These are phyloP conservation scores for Cryptomeria japonica DNA, from an alignment of 75 land plant species.

Conservation along the genomic window DNA sequence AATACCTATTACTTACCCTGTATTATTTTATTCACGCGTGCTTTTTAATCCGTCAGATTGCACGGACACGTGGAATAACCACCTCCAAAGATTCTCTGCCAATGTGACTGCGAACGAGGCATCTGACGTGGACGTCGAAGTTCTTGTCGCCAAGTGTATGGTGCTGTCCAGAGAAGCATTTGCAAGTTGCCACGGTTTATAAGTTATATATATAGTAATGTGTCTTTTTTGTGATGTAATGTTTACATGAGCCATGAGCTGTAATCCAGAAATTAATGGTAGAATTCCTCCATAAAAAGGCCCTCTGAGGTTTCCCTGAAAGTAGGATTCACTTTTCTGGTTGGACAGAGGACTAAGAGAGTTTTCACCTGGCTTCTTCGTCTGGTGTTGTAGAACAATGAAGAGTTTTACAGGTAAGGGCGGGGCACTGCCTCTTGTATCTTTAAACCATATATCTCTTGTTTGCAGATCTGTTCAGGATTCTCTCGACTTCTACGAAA, in stretches of 20 bases:
- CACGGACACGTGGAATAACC: too few relatives aligned
- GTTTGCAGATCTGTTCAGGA: conserved; percentile 8
- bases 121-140: too few relatives aligned
- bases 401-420: conserved; percentile 5
- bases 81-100: too few relatives aligned
- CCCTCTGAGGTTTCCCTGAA: background rate
- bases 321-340: too few relatives aligned
- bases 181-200: background rate
- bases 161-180: background rate
- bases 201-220: background rate
- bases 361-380: background rate
- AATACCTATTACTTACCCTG: too few relatives aligned
- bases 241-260: background rate
- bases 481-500: conserved; percentile 24
- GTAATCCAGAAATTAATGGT: background rate
- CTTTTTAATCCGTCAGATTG: too few relatives aligned
- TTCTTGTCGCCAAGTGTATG: too few relatives aligned
- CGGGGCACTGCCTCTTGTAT: conserved; percentile 13
- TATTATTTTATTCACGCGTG: too few relatives aligned
- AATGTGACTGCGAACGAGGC: too few relatives aligned
- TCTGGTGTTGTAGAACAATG: background rate
- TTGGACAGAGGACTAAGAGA: background rate
- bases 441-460: conserved; percentile 14
- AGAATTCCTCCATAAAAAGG: background rate
- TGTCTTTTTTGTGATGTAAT: background rate